Base-by-base conservation (phyloP, 2,329 filamentous ascomycete species). In the Madurella mycetomatis region DNA sequence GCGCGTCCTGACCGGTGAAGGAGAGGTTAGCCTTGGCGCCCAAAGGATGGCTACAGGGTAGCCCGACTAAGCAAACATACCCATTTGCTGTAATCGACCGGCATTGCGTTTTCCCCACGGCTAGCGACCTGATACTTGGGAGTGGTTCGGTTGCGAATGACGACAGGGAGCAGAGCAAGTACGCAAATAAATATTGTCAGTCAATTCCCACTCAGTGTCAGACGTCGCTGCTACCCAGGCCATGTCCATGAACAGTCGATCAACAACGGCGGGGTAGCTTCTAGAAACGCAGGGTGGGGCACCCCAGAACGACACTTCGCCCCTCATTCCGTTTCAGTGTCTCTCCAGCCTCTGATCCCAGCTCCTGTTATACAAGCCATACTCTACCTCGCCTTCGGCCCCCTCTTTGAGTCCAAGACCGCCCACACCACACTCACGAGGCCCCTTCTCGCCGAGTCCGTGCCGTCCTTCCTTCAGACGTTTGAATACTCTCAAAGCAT, bases 51-150 rank as follows among this genome's bases (percentile, higher is more conserved):
- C 4, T 12, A 9, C 2, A n/a, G 4, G 41, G 25, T 8, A 43
- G 25, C 17, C 9, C 16, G 11, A 48, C 16, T 34, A 42, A 18
- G 45, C 32, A 34, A 15, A 66, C 73, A 58, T 69, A 82, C 81
- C 83, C 83, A 86, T 70, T 86, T 86, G 74, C 82, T 85, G 71
- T 86, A 78, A 61, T 78, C 74, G 11, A 78, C 67, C 51, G 74
- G 75, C 75, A 77, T 77, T 40, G 64, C 72, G 62, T 49, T 40
- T 49, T 34, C 30, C 32, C 17, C 41, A 25, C 41, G 40, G 34
- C 30, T 37, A 16, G 30, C 15, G 2, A 13, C 11, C 8, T 42
- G 9, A 19, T 17, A 18, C 31, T 17, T 40, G 42, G 44, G 30
- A 19, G 15, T 16, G 34, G 18, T 17, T 18, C 30, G 39, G 34